Conservation (phyloP, 1,284 basidiomycete genomes). For the Heterobasidion irregulare region DNA sequence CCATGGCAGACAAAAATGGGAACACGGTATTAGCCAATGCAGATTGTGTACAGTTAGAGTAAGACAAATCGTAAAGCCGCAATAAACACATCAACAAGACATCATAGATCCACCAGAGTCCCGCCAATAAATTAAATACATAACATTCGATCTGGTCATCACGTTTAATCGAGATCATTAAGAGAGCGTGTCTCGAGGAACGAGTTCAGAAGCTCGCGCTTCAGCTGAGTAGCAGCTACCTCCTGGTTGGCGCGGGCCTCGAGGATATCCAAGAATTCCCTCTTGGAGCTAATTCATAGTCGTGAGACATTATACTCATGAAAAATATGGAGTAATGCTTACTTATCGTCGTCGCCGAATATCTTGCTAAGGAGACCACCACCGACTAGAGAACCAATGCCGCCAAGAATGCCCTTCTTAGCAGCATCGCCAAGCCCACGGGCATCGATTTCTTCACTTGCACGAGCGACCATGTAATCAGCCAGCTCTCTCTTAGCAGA, state of each 20-base stretch:
- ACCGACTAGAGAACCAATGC: neutral
- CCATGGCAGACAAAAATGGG: neutral
- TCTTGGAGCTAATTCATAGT: neutral
- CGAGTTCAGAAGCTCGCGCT: neutral
- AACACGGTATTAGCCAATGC: neutral
- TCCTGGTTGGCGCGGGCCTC: neutral
- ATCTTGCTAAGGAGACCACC: neutral
- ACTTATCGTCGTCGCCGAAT: neutral
- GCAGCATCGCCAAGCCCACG: neutral
- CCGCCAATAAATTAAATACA: neutral
- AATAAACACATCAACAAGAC: neutral
- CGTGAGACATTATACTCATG: neutral
- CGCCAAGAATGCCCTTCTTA: neutral
- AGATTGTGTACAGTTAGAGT: neutral
- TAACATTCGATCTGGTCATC: neutral
- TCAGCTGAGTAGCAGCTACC: neutral
- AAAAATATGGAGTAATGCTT: neutral
- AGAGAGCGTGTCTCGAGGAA: neutral
- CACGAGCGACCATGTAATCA: neutral
- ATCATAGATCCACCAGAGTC: neutral
- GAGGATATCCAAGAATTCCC: neutral
- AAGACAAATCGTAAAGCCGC: neutral
- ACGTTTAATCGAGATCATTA: constrained; percentile 1
- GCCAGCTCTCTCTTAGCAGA: neutral
- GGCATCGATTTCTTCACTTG: neutral